A percentile compares a stretch with the other conserved stretches of the same genome.
Evolutionary conservation across 106 monocot genomes (phyloP).

Genomic region (Dendrobium catenatum): DNA sequence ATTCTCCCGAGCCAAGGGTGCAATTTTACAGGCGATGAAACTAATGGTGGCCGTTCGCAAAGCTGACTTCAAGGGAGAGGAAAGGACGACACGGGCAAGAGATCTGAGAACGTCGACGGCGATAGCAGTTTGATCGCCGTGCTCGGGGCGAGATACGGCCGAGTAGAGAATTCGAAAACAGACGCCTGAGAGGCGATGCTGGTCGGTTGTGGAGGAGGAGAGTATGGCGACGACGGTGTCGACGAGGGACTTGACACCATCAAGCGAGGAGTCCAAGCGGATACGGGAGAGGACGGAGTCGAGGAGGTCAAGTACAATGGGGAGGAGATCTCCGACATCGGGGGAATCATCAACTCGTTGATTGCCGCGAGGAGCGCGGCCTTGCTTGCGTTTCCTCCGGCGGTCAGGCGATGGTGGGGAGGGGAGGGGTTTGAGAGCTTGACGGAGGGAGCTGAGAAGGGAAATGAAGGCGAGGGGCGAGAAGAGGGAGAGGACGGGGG

Average conservation of each 20-base stretch:
- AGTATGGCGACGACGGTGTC: slow-evolving; percentile 49
- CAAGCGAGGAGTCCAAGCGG: slow-evolving; percentile 40
- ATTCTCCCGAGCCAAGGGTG: slow-evolving; percentile 39
- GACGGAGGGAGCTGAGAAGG: slow-evolving; percentile 69
- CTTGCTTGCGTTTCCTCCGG: slow-evolving; percentile 19
- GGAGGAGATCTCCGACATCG: slow-evolving; percentile 18
- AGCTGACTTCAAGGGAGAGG: slow-evolving; percentile 38
- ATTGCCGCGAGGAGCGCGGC: not conserved
- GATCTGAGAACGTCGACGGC: slow-evolving; percentile 42
- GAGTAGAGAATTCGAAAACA: slow-evolving; percentile 54
- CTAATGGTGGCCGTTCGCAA: slow-evolving; percentile 18
- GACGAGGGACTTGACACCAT: slow-evolving; percentile 50
- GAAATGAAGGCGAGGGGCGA: slow-evolving; percentile 63
- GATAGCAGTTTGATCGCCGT: slow-evolving; percentile 41
- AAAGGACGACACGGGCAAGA: slow-evolving; percentile 44
- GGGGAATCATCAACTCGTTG: not conserved
- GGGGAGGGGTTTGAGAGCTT: slow-evolving; percentile 21
- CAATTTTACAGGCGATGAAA: slow-evolving; percentile 43
- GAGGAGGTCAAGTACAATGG: slow-evolving; percentile 32
- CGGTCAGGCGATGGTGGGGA: slow-evolving; percentile 4
- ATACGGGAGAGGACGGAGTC: slow-evolving; percentile 35
- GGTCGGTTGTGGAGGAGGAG: not conserved
- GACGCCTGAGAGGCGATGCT: slow-evolving; percentile 21
- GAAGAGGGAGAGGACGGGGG: slow-evolving; percentile 61
- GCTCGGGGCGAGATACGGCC: slow-evolving; percentile 41